Evolutionary conservation across 768 basidiomycete genomes (phyloP).

Genomic region (Tulasnella sp.): DNA sequence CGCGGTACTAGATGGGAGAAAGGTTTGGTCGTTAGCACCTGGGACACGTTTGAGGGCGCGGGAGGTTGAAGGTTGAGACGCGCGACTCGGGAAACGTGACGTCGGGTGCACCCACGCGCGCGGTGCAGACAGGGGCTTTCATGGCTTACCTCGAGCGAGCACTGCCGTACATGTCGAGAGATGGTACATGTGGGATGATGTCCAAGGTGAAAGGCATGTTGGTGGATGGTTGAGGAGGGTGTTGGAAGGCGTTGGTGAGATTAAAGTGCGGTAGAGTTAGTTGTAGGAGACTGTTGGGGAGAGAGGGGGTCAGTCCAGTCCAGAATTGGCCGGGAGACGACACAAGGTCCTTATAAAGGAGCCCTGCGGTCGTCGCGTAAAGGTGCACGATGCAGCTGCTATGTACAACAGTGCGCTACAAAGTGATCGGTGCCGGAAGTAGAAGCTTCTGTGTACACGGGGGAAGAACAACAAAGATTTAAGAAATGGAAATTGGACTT

Average conservation of each 20-base stretch:
- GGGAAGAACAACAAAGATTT: neutral
- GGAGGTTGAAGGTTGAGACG: neutral
- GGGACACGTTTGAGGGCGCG: neutral
- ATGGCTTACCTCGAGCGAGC: constrained; percentile 49
- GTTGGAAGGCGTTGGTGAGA: constrained; percentile 11
- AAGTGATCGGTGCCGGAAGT: neutral
- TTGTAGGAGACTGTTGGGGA: neutral
- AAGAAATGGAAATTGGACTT: neutral
- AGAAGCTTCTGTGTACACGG: neutral
- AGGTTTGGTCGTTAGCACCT: neutral
- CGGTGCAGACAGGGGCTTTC: constrained; percentile 3
- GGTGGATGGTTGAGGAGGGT: neutral
- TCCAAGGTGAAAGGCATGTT: constrained; percentile 56
- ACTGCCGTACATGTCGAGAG: constrained; percentile 60
- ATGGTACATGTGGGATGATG: constrained; percentile 45
- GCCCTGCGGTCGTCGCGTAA: neutral
- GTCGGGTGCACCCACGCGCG: neutral
- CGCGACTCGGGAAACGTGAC: neutral
- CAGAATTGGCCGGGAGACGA: neutral
- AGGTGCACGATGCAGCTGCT: too few species aligned
- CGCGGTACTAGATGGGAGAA: constrained; percentile 43
- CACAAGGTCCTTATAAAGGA: neutral
- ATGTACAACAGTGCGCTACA: neutral
- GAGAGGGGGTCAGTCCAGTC: constrained; percentile 7
- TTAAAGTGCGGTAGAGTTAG: constrained; percentile 10